Base-by-base conservation (phyloP, 176 grass and related monocot genomes). In the Typha latifolia region DNA sequence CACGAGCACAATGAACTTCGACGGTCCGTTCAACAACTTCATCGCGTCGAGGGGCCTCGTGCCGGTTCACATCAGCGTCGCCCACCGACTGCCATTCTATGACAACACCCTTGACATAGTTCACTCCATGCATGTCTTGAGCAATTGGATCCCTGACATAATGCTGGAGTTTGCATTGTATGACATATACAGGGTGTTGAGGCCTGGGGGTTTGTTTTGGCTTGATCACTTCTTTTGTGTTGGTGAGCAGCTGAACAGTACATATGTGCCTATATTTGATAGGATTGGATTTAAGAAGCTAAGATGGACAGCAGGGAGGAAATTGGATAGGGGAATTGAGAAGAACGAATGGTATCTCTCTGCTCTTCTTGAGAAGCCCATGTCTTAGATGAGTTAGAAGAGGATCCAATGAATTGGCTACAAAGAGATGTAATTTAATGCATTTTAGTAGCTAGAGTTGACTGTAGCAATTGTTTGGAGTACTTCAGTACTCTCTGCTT, bases 331-430 rank as follows among this genome's bases (percentile, higher is more conserved):
- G 47, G 91, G 87, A 15, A 32, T 51, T 4, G 81, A 82, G 67
- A 96, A 82, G 72, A 90, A 96, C 70, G 91, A 96, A 66, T 90
- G 91, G 91, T 96, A 96, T 63, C 21, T 96, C 62, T 96, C 91
- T 37, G 87, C 91, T 69, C 18, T 90, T 56, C 84, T 90, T 51
- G 84, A 90, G 79, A 96, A 81, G 69, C 84, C 91, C 72, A 78
- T 87, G 86, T 64, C 79, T 15, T 95, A 26, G 63, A 84, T 48
- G 37, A 43, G 37, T 43, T 43, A 43, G 7, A 37, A 10, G 37
- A 43, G 1, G 27, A 29, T 29, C 27, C 27, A 29, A 29, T 43
- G 8, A 43, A 10, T 43, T 43, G 37, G 37, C 37, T 43, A 10
- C 53, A 59, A 59, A 22, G 2, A 59, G 16, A 16, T 22, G 14